Conservation (phyloP, 2,329 filamentous ascomycete species). For the Aureobasidium lini region DNA sequence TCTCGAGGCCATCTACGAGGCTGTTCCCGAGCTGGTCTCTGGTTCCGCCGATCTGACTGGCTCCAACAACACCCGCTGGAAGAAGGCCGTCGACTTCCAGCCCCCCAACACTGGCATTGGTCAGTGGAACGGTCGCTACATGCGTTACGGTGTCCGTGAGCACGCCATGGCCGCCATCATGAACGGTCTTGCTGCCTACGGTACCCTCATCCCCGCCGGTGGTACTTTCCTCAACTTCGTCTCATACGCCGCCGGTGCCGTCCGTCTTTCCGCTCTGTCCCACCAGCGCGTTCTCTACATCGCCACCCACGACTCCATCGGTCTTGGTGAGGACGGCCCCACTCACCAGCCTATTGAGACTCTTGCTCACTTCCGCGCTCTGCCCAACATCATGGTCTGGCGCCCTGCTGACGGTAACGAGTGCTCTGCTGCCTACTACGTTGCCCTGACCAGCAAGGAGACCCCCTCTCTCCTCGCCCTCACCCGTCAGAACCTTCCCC, state of each 20-base stretch:
- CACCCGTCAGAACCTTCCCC: conserved; percentile 95
- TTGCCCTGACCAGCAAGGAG: conserved; percentile 79
- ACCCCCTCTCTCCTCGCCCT: conserved; percentile 91
- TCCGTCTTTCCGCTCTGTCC: conserved; percentile 88
- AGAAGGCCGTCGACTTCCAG: conserved; percentile 96
- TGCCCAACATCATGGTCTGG: conserved; percentile 99
- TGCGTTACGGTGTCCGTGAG: conserved; percentile 87
- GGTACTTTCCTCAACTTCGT: conserved; percentile 99
- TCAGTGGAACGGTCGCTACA: conserved; percentile 83
- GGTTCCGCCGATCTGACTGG: conserved; percentile 96
- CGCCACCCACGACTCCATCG: conserved; percentile 97
- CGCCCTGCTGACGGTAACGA: conserved; percentile 97
- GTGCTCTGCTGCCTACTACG: conserved; percentile 95
- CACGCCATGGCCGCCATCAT: conserved; percentile 88
- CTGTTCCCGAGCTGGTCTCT: conserved; percentile 83
- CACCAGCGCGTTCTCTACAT: conserved; percentile 90
- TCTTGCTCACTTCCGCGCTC: conserved; percentile 92
- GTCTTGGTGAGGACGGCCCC: conserved; percentile 95
- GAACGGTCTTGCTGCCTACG: conserved; percentile 93
- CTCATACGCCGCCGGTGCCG: conserved; percentile 90
- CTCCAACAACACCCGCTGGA: conserved; percentile 98
- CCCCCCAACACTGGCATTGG: conserved; percentile 77
- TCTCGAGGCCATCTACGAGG: conserved; percentile 75
- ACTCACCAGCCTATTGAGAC: conserved; percentile 99
- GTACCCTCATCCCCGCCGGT: conserved; percentile 84